Evolutionary conservation across 2,329 filamentous ascomycete genomes (phyloP).

Genomic region (Sporothrix euskadiensis): DNA sequence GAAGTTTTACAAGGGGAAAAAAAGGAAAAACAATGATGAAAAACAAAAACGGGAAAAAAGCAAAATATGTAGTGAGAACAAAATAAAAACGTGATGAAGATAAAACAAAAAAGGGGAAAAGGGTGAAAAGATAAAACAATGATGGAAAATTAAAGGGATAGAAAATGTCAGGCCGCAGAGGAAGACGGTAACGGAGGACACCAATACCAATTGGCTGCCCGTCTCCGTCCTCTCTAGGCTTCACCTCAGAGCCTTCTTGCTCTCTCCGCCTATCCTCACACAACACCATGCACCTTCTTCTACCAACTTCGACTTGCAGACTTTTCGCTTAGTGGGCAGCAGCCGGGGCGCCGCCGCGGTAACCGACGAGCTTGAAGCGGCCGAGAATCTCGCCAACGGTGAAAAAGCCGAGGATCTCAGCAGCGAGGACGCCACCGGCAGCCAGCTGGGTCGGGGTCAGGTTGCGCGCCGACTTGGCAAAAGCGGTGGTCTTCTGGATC

Average conservation of each 20-base stretch:
- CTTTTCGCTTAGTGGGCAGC: constrained; percentile 55
- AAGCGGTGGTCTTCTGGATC: constrained; percentile 48
- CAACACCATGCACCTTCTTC: neutral
- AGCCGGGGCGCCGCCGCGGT: constrained; percentile 65
- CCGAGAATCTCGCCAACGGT: constrained; percentile 96
- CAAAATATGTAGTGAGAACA: neutral
- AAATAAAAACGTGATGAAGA: neutral
- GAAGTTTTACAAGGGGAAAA: constrained; percentile 28
- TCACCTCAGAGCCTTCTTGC: constrained; percentile 16
- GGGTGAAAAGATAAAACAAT: constrained; percentile 18
- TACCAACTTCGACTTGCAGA: neutral
- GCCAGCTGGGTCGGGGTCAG: constrained; percentile 70
- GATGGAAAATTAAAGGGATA: constrained; percentile 23
- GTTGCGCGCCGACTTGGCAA: constrained; percentile 59
- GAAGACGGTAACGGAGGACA: neutral
- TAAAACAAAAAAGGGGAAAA: constrained; percentile 1
- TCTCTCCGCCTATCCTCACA: neutral
- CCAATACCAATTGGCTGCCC: neutral
- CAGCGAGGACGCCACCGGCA: constrained; percentile 72
- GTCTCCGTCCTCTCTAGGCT: too few species aligned
- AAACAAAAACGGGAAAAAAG: neutral
- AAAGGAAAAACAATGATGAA: constrained; percentile 18
- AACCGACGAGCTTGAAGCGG: constrained; percentile 91
- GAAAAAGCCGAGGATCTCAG: constrained; percentile 95
- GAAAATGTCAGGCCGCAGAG: neutral